Evolutionary conservation across 805 yeast species (phyloP), one percentile per base, ranked within the genome.

Genomic region (Nakazawaea wickerhamii): DNA sequence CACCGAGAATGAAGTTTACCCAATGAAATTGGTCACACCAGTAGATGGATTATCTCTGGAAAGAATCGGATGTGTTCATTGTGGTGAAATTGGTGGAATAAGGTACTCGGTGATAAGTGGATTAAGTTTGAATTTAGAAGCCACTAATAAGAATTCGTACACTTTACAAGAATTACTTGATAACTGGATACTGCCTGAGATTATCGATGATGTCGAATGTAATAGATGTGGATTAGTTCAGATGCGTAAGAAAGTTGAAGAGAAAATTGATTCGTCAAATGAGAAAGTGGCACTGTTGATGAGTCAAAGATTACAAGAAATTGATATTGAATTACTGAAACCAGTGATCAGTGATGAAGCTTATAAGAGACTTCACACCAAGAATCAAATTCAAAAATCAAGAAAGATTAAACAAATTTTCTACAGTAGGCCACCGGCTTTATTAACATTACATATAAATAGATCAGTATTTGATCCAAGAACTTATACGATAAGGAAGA

Each of bases 71-170:
- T 91, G 98, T 59, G 70, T 86, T 40, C 70, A 70, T 13, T 91
- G 98, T 71, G 96, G 96, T 45, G 97, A 91, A 54, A 86, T 80
- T 60, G 96, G 96, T 42, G 97, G 97, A 2, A 81, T 90, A 14
- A 72, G 96, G 47, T 83, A 81, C 50, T 82, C 93, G 1, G 85
- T 87, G 0, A 72, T 80, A 41, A 78, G 86, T 53, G 91, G 93
- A 0, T 59, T 85, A 39, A 79, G 85, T 50, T 69, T 85, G 50
- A 84, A 81, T 48, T 64, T 85, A 38, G 90, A 91, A 0, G 60
- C 65, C 0, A 58, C 59, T 28, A 59, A 70, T 33, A 70, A 70
- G 27, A 56, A 69, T 1, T 55, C 68, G n/a, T 61, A 59, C 38
- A 63, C 65, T 35, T 62, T 85, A 43, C 60, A 73, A 4, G 77